These are phyloP conservation scores for Saturnispora quitensis DNA, from an alignment of 805 yeast species.

Conservation along the genomic window DNA sequence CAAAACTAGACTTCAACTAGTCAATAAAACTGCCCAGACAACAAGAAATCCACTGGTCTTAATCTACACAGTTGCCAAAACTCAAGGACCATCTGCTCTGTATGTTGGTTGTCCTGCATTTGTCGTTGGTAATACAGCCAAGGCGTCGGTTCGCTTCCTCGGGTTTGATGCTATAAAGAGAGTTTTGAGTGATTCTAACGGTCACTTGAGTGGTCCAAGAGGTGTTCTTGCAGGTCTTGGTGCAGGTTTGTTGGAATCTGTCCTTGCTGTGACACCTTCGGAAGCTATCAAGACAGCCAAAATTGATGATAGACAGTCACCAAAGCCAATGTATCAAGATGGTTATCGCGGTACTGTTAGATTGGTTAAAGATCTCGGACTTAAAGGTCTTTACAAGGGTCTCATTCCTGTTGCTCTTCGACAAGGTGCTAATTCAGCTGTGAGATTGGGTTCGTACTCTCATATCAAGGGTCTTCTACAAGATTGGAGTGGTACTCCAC, in stretches of 20 bases:
- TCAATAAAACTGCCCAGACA: slow-evolving; percentile 46
- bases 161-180: slow-evolving; percentile 87
- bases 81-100: slow-evolving; percentile 70
- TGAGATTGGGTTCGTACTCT: slow-evolving; percentile 87
- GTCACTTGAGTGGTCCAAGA: slow-evolving; percentile 79
- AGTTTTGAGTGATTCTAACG: slow-evolving; percentile 69
- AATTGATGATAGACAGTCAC: slow-evolving; percentile 82
- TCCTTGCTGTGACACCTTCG: slow-evolving; percentile 91
- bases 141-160: slow-evolving; percentile 89
- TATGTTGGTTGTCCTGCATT: slow-evolving; percentile 97
- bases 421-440: slow-evolving; percentile 94
- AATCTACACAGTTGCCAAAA: slow-evolving; percentile 62
- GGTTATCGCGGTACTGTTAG: slow-evolving; percentile 55
- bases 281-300: slow-evolving; percentile 94
- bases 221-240: slow-evolving; percentile 97
- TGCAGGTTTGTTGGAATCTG: slow-evolving; percentile 88
- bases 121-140: slow-evolving; percentile 91
- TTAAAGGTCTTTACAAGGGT: slow-evolving; percentile 81
- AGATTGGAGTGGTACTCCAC: slow-evolving; percentile 54
- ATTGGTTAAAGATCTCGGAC: slow-evolving; percentile 68
- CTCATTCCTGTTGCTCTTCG: slow-evolving; percentile 87
- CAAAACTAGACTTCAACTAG: slow-evolving; percentile 82
- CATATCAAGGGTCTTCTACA: slow-evolving; percentile 75
- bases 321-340: slow-evolving; percentile 67
- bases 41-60: slow-evolving; percentile 80